These are phyloP conservation scores for Cenchrus fungigraminus DNA, from an alignment of 176 grass and related monocot species.

Conservation along the genomic window DNA sequence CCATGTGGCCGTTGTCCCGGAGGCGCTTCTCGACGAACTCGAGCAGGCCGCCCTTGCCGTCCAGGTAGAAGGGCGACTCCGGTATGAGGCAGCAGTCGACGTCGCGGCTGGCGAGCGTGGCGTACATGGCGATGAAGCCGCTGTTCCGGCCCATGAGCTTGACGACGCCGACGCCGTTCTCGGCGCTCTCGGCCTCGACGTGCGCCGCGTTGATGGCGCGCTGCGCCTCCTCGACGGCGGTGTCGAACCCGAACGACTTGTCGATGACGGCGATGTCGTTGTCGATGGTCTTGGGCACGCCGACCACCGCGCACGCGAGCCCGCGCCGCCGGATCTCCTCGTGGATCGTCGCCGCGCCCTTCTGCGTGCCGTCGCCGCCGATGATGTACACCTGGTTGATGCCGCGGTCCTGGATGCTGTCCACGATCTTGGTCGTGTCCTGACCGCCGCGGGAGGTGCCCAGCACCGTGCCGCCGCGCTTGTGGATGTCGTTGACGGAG, in stretches of 20 bases:
- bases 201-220: slow-evolving; percentile 90
- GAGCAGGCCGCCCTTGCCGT: slow-evolving; percentile 77
- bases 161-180: slow-evolving; percentile 86
- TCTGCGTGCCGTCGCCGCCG: slow-evolving; percentile 88
- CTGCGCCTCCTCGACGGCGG: slow-evolving; percentile 89
- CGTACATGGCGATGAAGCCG: slow-evolving; percentile 90
- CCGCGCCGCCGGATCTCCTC: slow-evolving; percentile 72
- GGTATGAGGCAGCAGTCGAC: slow-evolving; percentile 95
- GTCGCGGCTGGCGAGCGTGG: slow-evolving; percentile 93
- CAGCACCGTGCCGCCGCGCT: slow-evolving; percentile 84
- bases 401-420: slow-evolving; percentile 74
- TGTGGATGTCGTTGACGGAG: slow-evolving; percentile 84
- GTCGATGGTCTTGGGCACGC: slow-evolving; percentile 92
- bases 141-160: slow-evolving; percentile 96
- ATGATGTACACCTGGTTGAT: slow-evolving; percentile 92
- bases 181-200: slow-evolving; percentile 80
- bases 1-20: slow-evolving; percentile 88
- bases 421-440: slow-evolving; percentile 71
- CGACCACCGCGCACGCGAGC: slow-evolving; percentile 70
- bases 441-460: slow-evolving; percentile 84
- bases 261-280: slow-evolving; percentile 92
- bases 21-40: slow-evolving; percentile 73
- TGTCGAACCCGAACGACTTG: slow-evolving; percentile 92
- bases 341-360: slow-evolving; percentile 62
- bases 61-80: slow-evolving; percentile 82